phyloP scores from a whole-genome alignment of 768 basidiomycete species.

The Exidia glandulosa region DNA sequence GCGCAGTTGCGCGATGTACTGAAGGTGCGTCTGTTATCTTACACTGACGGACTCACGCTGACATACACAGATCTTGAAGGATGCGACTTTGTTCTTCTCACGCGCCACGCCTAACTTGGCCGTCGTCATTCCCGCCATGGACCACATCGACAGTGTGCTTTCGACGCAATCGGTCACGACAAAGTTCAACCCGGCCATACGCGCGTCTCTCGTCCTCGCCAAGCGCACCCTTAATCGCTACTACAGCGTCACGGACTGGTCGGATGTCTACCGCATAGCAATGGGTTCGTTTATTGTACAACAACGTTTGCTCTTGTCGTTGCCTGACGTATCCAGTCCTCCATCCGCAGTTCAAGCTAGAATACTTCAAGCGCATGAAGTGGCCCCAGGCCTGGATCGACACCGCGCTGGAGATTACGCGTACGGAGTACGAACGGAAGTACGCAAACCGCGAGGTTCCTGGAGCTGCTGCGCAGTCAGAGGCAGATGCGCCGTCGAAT shows the following conservation, averaged over 20 bases:
- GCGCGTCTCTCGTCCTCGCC: slow-evolving; percentile 18
- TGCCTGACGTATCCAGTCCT: slow-evolving; percentile 15
- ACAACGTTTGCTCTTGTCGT: no score
- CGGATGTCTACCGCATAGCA: slow-evolving; percentile 21
- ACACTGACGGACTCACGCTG: background rate
- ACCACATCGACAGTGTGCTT: slow-evolving; percentile 19
- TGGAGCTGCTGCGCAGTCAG: no score
- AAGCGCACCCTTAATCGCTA: slow-evolving; percentile 23
- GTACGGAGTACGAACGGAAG: slow-evolving; percentile 9
- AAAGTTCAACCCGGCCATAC: slow-evolving; percentile 12
- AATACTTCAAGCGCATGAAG: slow-evolving; percentile 19
- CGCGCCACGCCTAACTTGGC: slow-evolving; percentile 15
- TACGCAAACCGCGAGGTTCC: no score
- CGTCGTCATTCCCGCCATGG: slow-evolving; percentile 28
- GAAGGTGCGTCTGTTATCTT: slow-evolving; percentile 16
- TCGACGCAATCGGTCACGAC: slow-evolving; percentile 9
- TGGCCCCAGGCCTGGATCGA: slow-evolving; percentile 24
- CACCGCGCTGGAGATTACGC: slow-evolving; percentile 13
- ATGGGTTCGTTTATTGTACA: slow-evolving; percentile 19
- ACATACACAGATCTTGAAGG: slow-evolving; percentile 22
- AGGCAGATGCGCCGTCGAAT: no score
- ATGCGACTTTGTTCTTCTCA: slow-evolving; percentile 24
- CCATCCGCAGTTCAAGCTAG: slow-evolving; percentile 24
- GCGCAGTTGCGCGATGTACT: slow-evolving; percentile 20
- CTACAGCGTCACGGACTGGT: slow-evolving; percentile 20